These are phyloP conservation scores for Chrysanthemum makinoi DNA, from an alignment of 129 eudicot species.

Conservation along the genomic window DNA sequence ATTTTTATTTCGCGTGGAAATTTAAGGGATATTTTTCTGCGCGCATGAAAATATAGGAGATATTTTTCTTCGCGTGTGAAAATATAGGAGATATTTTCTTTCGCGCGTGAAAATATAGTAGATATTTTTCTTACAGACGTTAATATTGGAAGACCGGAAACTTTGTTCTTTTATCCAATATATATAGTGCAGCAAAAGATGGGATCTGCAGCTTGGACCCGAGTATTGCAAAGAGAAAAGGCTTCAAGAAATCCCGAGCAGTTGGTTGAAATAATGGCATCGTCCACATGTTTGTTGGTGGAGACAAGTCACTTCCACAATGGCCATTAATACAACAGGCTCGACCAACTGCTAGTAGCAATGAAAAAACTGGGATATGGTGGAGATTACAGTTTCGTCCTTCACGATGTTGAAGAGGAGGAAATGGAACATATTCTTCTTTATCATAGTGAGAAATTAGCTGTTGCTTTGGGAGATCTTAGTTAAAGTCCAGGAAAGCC, in stretches of 20 bases:
- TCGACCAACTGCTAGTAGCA: constrained; percentile 50
- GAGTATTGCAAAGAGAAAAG: constrained; percentile 68
- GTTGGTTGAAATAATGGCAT: constrained; percentile 84
- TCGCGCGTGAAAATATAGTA: too few relatives aligned
- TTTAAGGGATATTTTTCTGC: too few relatives aligned
- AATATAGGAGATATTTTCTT: too few relatives aligned
- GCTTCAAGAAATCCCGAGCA: constrained; percentile 80
- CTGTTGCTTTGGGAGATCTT: constrained; percentile 70
- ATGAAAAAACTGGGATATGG: constrained; percentile 65
- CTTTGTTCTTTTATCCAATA: constrained; percentile 75
- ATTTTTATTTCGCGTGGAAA: too few relatives aligned
- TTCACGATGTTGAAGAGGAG: constrained; percentile 96
- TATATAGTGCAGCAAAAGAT: constrained; percentile 77
- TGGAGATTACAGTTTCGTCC: constrained; percentile 59
- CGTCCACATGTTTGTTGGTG: constrained; percentile 72
- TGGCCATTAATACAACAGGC: constrained; percentile 48
- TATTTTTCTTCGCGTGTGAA: too few relatives aligned
- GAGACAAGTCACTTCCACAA: constrained; percentile 67
- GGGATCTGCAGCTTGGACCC: constrained; percentile 79
- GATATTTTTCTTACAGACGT: too few relatives aligned
- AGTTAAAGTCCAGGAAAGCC: constrained; percentile 42
- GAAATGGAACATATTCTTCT: constrained; percentile 81
- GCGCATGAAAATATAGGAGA: too few relatives aligned
- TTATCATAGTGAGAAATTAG: constrained; percentile 86
- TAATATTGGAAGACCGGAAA: constrained; percentile 76